phyloP scores from a whole-genome alignment of 23 red algal species.

The Gracilaria caudata region DNA sequence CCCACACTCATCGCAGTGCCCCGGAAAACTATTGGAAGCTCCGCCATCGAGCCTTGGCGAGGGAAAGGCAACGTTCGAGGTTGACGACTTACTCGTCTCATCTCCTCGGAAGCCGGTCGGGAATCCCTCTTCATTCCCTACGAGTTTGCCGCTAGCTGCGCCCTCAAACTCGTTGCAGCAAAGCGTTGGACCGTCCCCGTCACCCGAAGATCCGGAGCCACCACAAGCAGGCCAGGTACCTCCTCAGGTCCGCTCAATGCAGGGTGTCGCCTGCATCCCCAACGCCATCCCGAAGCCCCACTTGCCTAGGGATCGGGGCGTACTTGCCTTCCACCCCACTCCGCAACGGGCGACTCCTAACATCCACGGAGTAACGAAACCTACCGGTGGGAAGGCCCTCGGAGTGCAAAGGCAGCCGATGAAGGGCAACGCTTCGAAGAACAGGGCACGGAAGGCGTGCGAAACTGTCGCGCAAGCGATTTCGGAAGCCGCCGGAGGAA shows the following conservation, averaged over 20 bases:
- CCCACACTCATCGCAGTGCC: background rate
- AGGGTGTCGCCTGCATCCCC: background rate
- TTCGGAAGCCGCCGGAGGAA: background rate
- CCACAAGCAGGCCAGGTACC: background rate
- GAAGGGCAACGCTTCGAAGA: slow-evolving; percentile 12
- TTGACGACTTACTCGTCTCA: background rate
- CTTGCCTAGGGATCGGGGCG: background rate
- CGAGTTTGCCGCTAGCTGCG: background rate
- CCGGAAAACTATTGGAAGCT: background rate
- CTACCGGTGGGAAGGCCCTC: background rate
- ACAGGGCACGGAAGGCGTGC: background rate
- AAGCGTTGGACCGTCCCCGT: background rate
- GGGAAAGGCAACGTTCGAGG: background rate
- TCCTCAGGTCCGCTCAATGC: background rate
- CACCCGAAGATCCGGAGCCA: background rate
- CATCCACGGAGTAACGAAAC: background rate
- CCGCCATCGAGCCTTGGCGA: background rate
- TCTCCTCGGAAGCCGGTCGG: background rate
- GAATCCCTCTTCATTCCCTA: background rate
- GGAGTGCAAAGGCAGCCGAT: background rate
- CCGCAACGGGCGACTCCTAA: background rate
- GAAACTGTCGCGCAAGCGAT: background rate
- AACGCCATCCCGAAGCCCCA: background rate
- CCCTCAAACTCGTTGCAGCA: background rate
- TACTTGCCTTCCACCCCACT: background rate